Evolutionary conservation across 2,329 filamentous ascomycete species (phyloP), one percentile per base, ranked within the genome.

Genomic region (Trichoderma guizhouense): DNA sequence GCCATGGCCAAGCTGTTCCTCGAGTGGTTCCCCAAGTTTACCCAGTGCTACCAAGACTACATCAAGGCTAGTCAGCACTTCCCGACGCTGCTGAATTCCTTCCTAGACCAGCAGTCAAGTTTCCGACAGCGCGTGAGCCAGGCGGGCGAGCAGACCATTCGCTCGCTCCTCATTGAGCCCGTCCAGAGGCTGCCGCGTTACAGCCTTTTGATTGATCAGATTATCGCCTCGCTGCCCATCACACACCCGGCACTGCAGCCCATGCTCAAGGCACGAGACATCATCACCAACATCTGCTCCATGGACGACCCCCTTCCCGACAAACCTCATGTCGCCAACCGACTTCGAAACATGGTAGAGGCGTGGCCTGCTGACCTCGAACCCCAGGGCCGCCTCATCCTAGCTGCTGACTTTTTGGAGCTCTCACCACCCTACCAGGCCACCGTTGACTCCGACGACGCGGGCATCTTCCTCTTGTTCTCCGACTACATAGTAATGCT

Each of bases 231-330:
- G 73, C 87, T 98, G 21, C 95, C 95, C 5, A 89, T 95, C 65
- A 90, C 92, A 9, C 95, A 98, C 79, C 93, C 94, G 3, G 95
- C 95, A 0, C 86, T 97, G 68, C 91, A 92, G 75, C 87, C 88
- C 3, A 91, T 99, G 82, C 88, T 98, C 55, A 95, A 94, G 79
- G 95, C 96, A 0, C 89, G 95, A 75, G 96, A 98, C 79, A 93
- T 97, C 68, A 94, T 99, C 75, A 94, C 95, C 24, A 96, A 97
- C 69, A 99, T 99, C 57, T 99, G 96, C 81, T 97, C 95, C 18
- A 91, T 98, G 83, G 95, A 98, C 77, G 92, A 83, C 79, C 92
- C 77, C 77, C 85, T 81, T 76, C 88, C 85, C 3, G 92, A 93
- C 77, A 92, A 94, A 75, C 90, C 91, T 11, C 92, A 93, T 75